A percentile compares a stretch with the other conserved stretches of the same genome.
phyloP scores from a whole-genome alignment of 352 stramenopile species.

The Elongisporangium undulatum region DNA sequence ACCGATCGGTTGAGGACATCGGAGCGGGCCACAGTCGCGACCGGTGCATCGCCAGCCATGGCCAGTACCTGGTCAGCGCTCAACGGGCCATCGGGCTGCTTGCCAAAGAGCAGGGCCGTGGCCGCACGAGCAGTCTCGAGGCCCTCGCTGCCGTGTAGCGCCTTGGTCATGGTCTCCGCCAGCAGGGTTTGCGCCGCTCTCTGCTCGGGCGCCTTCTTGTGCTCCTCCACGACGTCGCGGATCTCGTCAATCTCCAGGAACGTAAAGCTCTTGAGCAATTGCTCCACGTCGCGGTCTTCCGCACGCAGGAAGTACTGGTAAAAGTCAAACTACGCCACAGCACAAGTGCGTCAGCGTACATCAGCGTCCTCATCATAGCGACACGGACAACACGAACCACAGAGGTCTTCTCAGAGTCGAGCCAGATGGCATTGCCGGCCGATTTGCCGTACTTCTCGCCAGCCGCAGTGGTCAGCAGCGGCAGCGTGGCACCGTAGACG shows the following conservation, averaged over 20 bases:
- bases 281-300: slow-evolving; percentile 91
- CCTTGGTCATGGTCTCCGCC: slow-evolving; percentile 81
- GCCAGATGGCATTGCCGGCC: slow-evolving; percentile 96
- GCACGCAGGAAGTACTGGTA: slow-evolving; percentile 91
- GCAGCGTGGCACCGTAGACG: slow-evolving; percentile 94
- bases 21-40: slow-evolving; percentile 24
- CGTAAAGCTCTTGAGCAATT: slow-evolving; percentile 98
- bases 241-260: slow-evolving; percentile 95
- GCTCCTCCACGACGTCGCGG: slow-evolving; percentile 74
- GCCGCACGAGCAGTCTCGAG: slow-evolving; percentile 51
- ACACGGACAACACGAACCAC: slow-evolving; percentile 86
- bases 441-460: slow-evolving; percentile 99
- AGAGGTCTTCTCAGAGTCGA: slow-evolving; percentile 93
- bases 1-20: slow-evolving; percentile 76
- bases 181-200: slow-evolving; percentile 66
- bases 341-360: slow-evolving; percentile 4
- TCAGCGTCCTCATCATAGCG: slow-evolving; percentile 20
- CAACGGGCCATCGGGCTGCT: slow-evolving; percentile 41
- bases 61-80: slow-evolving; percentile 61
- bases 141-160: slow-evolving; percentile 92
- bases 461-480: slow-evolving; percentile 95
- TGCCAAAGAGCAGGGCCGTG: slow-evolving; percentile 68
- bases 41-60: slow-evolving; percentile 64
- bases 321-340: slow-evolving; percentile 77
- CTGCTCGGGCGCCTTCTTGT: slow-evolving; percentile 77